Evolutionary conservation across 768 basidiomycete genomes (phyloP).

Genomic region (Hortiboletus flavorubellus): DNA sequence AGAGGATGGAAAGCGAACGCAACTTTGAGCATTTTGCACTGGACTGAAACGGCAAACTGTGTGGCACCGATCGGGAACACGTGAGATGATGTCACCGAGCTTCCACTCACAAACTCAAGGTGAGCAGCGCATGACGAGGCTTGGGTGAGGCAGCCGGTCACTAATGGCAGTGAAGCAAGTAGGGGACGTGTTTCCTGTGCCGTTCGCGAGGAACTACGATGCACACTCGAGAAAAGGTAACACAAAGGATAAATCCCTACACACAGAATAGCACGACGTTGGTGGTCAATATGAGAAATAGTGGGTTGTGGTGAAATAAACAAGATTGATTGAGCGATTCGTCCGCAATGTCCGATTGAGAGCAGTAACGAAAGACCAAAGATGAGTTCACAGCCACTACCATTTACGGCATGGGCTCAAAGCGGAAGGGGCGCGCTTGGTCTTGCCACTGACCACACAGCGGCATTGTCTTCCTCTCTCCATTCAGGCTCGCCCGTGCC

Average conservation of each 20-base stretch:
- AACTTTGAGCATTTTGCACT: neutral
- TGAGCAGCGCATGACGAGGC: neutral
- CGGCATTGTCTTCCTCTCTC: constrained; percentile 16
- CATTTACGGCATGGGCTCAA: constrained; percentile 28
- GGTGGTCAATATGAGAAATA: neutral
- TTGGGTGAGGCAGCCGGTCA: neutral
- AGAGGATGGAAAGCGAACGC: neutral
- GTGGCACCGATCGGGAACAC: constrained; percentile 14
- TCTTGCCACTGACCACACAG: constrained; percentile 32
- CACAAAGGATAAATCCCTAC: neutral
- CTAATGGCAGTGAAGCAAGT: too few species aligned
- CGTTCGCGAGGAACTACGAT: neutral
- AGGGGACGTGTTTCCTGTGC: too few species aligned
- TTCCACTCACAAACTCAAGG: neutral
- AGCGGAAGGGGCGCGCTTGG: constrained; percentile 25
- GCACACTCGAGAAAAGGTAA: neutral
- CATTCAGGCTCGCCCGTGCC: constrained; percentile 12
- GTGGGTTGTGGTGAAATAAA: too few species aligned
- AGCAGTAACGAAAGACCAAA: neutral
- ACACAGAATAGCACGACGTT: neutral
- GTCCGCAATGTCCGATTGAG: neutral
- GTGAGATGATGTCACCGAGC: constrained; percentile 20
- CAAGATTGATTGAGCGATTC: too few species aligned
- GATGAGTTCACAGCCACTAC: constrained; percentile 30
- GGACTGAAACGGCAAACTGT: neutral